Conservation (phyloP, 768 basidiomycete species). For the Leucocoprinus leucothites region DNA sequence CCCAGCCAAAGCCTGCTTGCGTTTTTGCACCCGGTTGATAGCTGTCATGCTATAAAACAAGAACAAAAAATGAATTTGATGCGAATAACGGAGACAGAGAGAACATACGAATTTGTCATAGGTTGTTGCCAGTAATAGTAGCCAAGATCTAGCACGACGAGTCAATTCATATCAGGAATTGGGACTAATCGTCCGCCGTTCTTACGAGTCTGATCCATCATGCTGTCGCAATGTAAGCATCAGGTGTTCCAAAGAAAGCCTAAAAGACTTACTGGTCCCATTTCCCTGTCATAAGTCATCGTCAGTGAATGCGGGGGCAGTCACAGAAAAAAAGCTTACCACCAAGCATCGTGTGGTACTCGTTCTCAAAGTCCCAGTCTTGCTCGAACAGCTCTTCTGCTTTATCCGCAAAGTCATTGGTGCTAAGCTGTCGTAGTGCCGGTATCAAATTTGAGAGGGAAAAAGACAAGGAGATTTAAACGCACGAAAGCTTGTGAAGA, state of each 20-base stretch:
- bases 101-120: slow-evolving; percentile 52
- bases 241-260: background rate
- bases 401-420: slow-evolving; percentile 52
- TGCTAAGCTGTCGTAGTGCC: slow-evolving; percentile 33
- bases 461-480: background rate
- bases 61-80: background rate
- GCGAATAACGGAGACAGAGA: no score
- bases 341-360: slow-evolving; percentile 57
- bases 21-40: slow-evolving; percentile 47
- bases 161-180: background rate
- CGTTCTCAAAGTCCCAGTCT: slow-evolving; percentile 56
- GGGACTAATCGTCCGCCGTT: slow-evolving; percentile 13
- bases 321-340: slow-evolving; percentile 29
- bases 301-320: background rate
- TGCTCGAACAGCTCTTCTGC: slow-evolving; percentile 56
- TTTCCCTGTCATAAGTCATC: slow-evolving; percentile 37
- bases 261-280: slow-evolving; percentile 51
- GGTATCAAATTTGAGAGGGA: background rate
- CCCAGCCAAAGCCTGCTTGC: slow-evolving; percentile 55
- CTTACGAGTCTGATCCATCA: slow-evolving; percentile 70
- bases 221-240: slow-evolving; percentile 26
- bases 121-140: slow-evolving; percentile 74
- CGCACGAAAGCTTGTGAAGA: slow-evolving; percentile 52
- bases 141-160: slow-evolving; percentile 35
- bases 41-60: slow-evolving; percentile 42